A percentile compares a stretch with the other conserved stretches of the same genome.
phyloP scores from a whole-genome alignment of 495 filamentous ascomycete genomes.

The Pyrenula massariospora region DNA sequence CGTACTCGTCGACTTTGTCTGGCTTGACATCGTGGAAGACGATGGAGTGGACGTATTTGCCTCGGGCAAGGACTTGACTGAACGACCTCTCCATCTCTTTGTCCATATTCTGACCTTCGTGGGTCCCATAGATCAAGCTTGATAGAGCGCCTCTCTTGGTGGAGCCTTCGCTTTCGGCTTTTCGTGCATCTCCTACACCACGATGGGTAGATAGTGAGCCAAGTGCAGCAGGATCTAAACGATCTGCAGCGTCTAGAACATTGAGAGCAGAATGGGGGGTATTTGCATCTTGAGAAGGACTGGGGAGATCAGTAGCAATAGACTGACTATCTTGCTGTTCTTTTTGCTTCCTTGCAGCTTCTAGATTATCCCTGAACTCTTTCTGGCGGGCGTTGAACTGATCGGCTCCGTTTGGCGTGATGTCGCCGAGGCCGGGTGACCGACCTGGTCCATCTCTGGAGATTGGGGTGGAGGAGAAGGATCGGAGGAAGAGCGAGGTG shows the following conservation, averaged over 20 bases:
- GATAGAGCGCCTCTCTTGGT: constrained; percentile 39
- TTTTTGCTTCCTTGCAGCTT: constrained; percentile 58
- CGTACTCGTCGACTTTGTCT: constrained; percentile 90
- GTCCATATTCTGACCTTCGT: constrained; percentile 85
- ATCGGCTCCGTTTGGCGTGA: constrained; percentile 56
- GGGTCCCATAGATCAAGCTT: constrained; percentile 88
- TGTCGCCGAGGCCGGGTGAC: constrained; percentile 74
- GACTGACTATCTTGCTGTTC: constrained; percentile 79
- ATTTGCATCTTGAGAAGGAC: constrained; percentile 31
- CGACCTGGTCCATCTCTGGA: constrained; percentile 25
- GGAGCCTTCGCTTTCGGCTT: constrained; percentile 30
- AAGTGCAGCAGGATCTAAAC: constrained; percentile 34
- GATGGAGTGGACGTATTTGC: constrained; percentile 97
- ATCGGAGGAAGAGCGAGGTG: constrained; percentile 34
- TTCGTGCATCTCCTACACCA: constrained; percentile 32
- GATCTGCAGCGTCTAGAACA: constrained; percentile 25
- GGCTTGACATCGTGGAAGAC: constrained; percentile 95
- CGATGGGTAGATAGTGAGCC: constrained; percentile 56
- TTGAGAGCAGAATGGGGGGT: constrained; percentile 33
- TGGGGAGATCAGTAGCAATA: constrained; percentile 29
- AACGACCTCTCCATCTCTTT: constrained; percentile 91
- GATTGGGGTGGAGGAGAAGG: constrained; percentile 45
- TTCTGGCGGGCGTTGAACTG: constrained; percentile 72
- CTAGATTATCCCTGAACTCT: constrained; percentile 74
- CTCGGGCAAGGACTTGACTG: constrained; percentile 82